Conservation (phyloP, 257 asterid species). For the Paulownia fortunei region DNA sequence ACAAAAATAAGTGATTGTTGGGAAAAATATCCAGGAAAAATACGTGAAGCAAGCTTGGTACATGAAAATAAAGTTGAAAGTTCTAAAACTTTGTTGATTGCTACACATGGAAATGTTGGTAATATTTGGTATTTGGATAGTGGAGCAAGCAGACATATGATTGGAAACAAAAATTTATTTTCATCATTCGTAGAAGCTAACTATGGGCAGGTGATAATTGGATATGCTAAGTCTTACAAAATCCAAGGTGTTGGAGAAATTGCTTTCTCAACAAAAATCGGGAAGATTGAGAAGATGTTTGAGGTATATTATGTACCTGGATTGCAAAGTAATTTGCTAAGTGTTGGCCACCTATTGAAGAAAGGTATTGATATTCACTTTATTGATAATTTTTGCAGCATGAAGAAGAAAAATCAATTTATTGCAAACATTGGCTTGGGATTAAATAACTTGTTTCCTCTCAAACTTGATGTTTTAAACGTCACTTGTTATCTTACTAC, state of each 20-base stretch:
- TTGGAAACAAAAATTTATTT: background rate
- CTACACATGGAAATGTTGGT: background rate
- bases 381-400: too few species aligned
- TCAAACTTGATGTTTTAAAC: too few species aligned
- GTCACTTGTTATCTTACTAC: too few species aligned
- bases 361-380: background rate
- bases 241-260: background rate
- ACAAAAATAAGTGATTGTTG: background rate
- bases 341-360: too few species aligned
- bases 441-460: too few species aligned
- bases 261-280: too few species aligned
- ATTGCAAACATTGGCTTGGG: too few species aligned
- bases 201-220: background rate
- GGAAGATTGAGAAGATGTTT: too few species aligned
- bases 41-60: background rate
- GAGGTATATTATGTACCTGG: too few species aligned
- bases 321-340: too few species aligned
- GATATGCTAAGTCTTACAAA: background rate
- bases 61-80: background rate
- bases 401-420: too few species aligned
- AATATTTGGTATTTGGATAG: background rate
- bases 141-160: background rate
- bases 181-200: background rate
- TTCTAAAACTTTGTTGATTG: constrained; percentile 5
- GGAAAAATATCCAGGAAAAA: background rate